A percentile compares a stretch with the other conserved stretches of the same genome.
Evolutionary conservation across 306 rosid species (phyloP).

Genomic region (Pyrus bretschneideri): DNA sequence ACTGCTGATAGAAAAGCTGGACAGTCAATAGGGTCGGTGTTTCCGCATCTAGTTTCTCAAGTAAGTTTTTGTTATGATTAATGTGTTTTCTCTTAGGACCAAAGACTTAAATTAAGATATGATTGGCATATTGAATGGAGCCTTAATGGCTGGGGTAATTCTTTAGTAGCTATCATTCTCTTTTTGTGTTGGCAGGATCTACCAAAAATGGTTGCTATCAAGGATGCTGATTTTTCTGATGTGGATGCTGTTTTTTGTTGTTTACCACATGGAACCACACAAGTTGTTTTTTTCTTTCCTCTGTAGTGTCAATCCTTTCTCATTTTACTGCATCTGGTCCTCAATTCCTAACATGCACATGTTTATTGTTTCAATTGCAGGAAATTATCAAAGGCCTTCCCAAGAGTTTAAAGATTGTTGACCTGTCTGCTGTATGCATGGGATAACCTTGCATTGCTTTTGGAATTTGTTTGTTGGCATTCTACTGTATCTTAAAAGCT

Average conservation of each 20-base stretch:
- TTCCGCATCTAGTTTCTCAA: conserved; percentile 68
- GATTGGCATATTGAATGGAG: not conserved
- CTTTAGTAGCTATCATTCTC: not conserved
- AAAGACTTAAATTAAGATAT: not conserved
- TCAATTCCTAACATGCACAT: not conserved
- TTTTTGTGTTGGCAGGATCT: conserved; percentile 45
- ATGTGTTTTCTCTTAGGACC: not conserved
- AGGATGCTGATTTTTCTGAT: conserved; percentile 74
- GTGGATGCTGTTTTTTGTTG: conserved; percentile 95
- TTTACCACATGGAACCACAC: conserved; percentile 95
- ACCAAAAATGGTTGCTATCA: conserved; percentile 75
- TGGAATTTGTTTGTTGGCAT: not conserved
- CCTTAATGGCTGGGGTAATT: not conserved
- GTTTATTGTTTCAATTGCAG: conserved; percentile 36
- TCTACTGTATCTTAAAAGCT: not conserved
- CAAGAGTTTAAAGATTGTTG: conserved; percentile 80
- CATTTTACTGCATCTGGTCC: not conserved
- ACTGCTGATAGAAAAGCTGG: conserved; percentile 96
- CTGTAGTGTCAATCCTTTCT: conserved; percentile 3
- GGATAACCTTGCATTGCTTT: not conserved
- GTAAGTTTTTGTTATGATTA: conserved; percentile 36
- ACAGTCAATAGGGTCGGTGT: conserved; percentile 72
- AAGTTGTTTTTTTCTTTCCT: conserved; percentile 38
- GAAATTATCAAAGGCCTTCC: conserved; percentile 90
- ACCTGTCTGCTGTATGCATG: conserved; percentile 87